Evolutionary conservation across 2,329 filamentous ascomycete genomes (phyloP), one percentile per base, ranked within the genome.

Genomic region (Alternaria tenuissima): DNA sequence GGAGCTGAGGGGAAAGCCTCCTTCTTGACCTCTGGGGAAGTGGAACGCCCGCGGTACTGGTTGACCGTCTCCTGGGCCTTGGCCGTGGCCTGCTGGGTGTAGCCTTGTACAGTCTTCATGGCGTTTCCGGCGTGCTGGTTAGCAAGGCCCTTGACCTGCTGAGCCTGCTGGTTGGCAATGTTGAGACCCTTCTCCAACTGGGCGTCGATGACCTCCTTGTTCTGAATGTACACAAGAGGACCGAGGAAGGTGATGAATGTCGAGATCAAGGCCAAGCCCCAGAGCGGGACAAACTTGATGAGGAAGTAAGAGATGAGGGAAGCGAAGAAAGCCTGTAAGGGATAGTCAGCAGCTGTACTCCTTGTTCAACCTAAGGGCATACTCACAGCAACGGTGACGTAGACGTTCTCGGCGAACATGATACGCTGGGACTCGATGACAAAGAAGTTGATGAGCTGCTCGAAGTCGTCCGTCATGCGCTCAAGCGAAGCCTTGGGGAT

Each of bases 401-500:
- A 82, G 56, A 89, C 81, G 69, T 89, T 89, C 82, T 90, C 88
- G 32, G 86, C 87, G 69, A 89, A 90, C 60, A 89, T 76, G 64
- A 89, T 83, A 59, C 88, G 85, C 81, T 90, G 88, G 74, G 87
- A 86, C 75, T 90, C 88, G 64, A 90, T 88, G 67, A 89, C 83
- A 78, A 89, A 87, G 80, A 90, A 90, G 81, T 89, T 89, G 79
- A 87, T 82, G 55, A 90, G 80, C 78, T 89, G 87, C 75, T 88
- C 86, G 14, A 88, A 74, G 73, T 89, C 88, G 65, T 88, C 87
- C 49, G 88, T 79, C 22, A 87, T 78, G 59, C 83, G 85, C 76
- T 89, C 87, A 36, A 89, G 81, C 49, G 85, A 86, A 68, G 89
- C 87, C 74, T 87, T 87, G 36, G 87, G 86, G 59, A 90, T 85